Conservation (phyloP, 306 rosid genomes). For the Quercus berberidifolia region DNA sequence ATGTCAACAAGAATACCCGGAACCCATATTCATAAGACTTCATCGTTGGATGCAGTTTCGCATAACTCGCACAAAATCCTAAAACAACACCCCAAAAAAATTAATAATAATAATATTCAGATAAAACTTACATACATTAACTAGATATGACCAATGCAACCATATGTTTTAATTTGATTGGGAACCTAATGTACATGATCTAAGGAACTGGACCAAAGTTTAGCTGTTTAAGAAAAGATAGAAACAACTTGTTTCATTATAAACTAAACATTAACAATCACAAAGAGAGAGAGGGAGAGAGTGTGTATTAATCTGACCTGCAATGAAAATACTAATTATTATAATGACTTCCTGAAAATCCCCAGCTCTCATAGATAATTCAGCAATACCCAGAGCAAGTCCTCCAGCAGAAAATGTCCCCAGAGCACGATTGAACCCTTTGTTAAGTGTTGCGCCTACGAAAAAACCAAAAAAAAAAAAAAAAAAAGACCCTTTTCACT, state of each 20-base stretch:
- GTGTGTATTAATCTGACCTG: conserved; percentile 38
- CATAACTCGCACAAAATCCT: conserved; percentile 55
- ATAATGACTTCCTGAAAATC: conserved; percentile 42
- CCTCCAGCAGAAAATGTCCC: conserved; percentile 76
- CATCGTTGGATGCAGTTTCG: conserved; percentile 60
- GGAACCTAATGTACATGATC: no score
- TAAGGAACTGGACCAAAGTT: no score
- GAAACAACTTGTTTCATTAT: neutral
- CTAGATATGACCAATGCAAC: no score
- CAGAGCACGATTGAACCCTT: conserved; percentile 75
- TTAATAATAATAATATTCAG: no score
- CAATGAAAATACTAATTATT: conserved; percentile 48
- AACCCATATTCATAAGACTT: conserved; percentile 76
- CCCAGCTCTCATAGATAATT: conserved; percentile 31
- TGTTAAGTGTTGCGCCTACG: conserved; percentile 70
- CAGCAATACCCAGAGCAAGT: conserved; percentile 57
- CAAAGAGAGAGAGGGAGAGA: neutral
- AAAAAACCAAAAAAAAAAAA: neutral
- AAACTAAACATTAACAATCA: neutral
- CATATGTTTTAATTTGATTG: no score
- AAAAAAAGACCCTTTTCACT: neutral
- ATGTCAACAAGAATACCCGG: conserved; percentile 75
- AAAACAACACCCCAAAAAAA: conserved; percentile 8
- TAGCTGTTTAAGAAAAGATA: neutral
- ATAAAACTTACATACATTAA: no score